phyloP scores from a whole-genome alignment of 768 basidiomycete genomes.

The Gautieria morchelliformis region DNA sequence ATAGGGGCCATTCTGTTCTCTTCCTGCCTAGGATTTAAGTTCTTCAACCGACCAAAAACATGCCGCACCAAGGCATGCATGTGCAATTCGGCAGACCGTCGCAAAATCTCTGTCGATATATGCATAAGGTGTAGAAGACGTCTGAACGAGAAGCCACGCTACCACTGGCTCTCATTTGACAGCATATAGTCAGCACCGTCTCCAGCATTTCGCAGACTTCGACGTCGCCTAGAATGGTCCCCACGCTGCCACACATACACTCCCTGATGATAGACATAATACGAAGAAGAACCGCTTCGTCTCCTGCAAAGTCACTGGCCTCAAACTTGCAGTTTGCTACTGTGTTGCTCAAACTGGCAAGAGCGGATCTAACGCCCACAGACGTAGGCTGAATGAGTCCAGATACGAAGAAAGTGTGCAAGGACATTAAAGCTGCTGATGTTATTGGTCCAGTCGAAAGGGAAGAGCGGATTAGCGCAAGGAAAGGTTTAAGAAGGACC shows the following conservation, averaged over 20 bases:
- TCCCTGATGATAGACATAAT: constrained; percentile 86
- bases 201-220: constrained; percentile 98
- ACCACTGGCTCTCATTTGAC: constrained; percentile 96
- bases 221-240: constrained; percentile 73
- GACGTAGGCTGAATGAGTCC: constrained; percentile 56
- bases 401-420: constrained; percentile 82
- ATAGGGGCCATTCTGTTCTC: constrained; percentile 45
- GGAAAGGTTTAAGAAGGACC: constrained; percentile 74
- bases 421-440: constrained; percentile 79
- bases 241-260: constrained; percentile 63
- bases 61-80: constrained; percentile 83
- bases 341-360: constrained; percentile 78
- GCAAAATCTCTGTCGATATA: constrained; percentile 57
- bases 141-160: constrained; percentile 22
- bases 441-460: constrained; percentile 96
- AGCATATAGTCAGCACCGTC: constrained; percentile 92
- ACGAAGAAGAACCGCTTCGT: constrained; percentile 89
- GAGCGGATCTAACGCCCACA: constrained; percentile 48
- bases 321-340: constrained; percentile 97
- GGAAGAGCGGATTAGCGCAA: constrained; percentile 86
- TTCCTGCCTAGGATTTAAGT: constrained; percentile 54
- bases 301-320: constrained; percentile 92
- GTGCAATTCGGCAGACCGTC: constrained; percentile 78
- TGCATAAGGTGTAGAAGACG: constrained; percentile 7
- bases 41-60: constrained; percentile 67